Base-by-base conservation (phyloP, 371 early-diverging fungal species). In the Entomophthora muscae region DNA sequence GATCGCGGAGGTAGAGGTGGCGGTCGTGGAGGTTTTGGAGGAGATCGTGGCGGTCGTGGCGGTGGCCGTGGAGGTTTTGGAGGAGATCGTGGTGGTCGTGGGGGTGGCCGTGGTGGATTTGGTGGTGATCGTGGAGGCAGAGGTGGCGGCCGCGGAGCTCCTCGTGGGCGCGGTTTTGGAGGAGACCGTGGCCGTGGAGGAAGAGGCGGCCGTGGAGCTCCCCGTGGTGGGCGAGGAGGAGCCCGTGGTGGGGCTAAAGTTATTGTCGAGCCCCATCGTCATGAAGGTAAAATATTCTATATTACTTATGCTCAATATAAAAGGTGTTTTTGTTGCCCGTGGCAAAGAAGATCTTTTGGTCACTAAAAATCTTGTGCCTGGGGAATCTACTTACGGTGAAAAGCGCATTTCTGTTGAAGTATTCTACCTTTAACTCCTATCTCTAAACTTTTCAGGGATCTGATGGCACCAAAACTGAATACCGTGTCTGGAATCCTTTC, bases 401-500 rank as follows among this genome's bases (percentile, higher is more conserved):
- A 99, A 99, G 86, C 85, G 99, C 71, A 84, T 99, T 70, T 81
- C 90, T 28, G 91, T 96, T 31, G 95, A 93, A 69, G 52, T 61
- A 61, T 12, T 33, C 31, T 42, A n/a, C n/a, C 13, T 22, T 33
- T 12, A 12, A 23, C n/a, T n/a, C 22, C 22, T 22, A 42, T 33
- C 10, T 29, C 31, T 61, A 32, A 32, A 17, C 24, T n/a, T 42
- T 58, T 12, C 33, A 66, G 68, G 92, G 90, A 65, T 77, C 85
- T 61, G 98, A 98, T 60, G 91, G 94, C 54, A 84, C 90, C 73
- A 99, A 98, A 83, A 85, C 88, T 56, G 99, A 99, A 82, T 99
- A 99, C 81, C 86, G 99, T 70, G 95, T 98, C 60, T 99, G 99
- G 99, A 99, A 99, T 80, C 98, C 97, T 64, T 99, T 98, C 90